Evolutionary conservation across 164 flowering plant species (phyloP), one percentile per base, ranked within the genome.

Genomic region (Warburgia ugandensis): DNA sequence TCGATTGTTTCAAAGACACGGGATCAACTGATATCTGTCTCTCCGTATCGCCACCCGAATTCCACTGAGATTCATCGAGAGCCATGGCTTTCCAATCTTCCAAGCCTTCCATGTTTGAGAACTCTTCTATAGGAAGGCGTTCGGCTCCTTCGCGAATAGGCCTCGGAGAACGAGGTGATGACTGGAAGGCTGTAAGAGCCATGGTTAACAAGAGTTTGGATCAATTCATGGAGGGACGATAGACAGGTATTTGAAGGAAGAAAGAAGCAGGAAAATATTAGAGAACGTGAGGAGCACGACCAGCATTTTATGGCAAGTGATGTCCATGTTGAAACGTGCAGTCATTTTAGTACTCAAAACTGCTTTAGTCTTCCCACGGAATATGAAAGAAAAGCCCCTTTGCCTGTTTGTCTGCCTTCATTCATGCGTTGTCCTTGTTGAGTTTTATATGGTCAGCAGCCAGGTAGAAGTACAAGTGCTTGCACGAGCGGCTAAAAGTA

Each of bases 21-120:
- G 94, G 84, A 61, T 84, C 86, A 11, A 80, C 75, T 0, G 71
- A 71, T 48, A 72, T 77, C 64, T 81, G 80, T 62, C 62, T 80
- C 63, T 76, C 85, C 25, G 39, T 65, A 9, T n/a, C n/a, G n/a
- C n/a, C n/a, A n/a, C n/a, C n/a, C n/a, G n/a, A n/a, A n/a, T n/a
- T 33, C 58, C 32, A 40, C 41, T 28, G 30, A 25, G 35, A 25
- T n/a, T n/a, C n/a, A 6, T 38, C 19, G 19, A 16, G n/a, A 14
- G 42, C 22, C 42, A 2, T 1, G 8, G 42, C 42, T 16, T 13
- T 13, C 14, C 16, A 38, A 38, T 38, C 7, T 3, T 38, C 42
- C 17, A 8, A 13, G 42, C 42, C 17, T 17, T 10, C 17, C 14
- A 13, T n/a, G 20, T 21, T 13, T 6, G 8, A 17, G 42, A 6